phyloP scores from a whole-genome alignment of 441 rosid species.

The Adansonia rubrostipa region DNA sequence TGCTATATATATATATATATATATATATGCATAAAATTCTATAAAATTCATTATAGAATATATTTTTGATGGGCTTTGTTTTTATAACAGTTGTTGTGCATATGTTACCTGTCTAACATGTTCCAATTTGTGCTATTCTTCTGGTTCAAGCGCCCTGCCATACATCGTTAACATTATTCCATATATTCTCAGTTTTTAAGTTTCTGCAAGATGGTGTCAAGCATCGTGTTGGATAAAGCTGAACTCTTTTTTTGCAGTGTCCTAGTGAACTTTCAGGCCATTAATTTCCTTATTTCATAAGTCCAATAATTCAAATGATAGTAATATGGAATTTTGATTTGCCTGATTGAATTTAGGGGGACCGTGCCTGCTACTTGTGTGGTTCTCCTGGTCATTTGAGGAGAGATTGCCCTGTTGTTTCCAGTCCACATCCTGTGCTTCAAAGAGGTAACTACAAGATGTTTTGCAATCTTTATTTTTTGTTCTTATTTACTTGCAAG shows the following conservation, averaged over 20 bases:
- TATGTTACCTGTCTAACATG: not conserved
- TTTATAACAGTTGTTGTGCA: not conserved
- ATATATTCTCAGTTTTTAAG: not conserved
- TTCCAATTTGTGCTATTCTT: not conserved
- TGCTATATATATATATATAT: not conserved
- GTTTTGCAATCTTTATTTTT: not conserved
- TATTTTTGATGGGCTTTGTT: not conserved
- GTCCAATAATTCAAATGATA: not conserved
- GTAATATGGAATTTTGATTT: not conserved
- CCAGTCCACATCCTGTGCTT: constrained; percentile 37
- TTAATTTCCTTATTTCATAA: not conserved
- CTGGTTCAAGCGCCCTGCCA: not conserved
- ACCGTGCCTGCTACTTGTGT: constrained; percentile 54
- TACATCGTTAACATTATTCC: not conserved
- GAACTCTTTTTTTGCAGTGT: constrained; percentile 9
- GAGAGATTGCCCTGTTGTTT: constrained; percentile 53
- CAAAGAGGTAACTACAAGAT: constrained; percentile 40
- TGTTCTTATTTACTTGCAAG: not conserved
- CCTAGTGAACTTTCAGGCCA: not conserved
- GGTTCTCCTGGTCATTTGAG: constrained; percentile 59
- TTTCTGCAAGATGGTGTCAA: not conserved
- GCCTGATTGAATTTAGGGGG: constrained; percentile 41
- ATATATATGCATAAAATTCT: not conserved
- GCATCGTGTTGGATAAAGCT: not conserved
- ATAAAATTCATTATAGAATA: constrained; percentile 1